Conservation (phyloP, 495 filamentous ascomycete species). For the Aspergillus biplanus region DNA sequence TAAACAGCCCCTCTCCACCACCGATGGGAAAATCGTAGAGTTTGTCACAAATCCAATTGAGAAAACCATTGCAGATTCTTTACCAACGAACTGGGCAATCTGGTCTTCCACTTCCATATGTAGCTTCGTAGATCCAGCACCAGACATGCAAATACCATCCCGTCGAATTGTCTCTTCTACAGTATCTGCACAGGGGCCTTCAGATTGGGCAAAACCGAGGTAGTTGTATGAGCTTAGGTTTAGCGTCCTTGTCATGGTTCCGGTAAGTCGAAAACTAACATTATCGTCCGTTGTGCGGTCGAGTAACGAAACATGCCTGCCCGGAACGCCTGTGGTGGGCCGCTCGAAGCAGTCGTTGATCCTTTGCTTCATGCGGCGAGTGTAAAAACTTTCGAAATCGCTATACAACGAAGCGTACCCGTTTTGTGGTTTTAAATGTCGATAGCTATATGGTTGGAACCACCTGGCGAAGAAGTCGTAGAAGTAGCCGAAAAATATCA, state of each 20-base stretch:
- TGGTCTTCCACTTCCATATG: constrained; percentile 79
- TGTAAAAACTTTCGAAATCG: constrained; percentile 94
- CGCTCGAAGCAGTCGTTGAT: constrained; percentile 90
- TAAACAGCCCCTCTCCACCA: constrained; percentile 82
- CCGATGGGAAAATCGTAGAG: constrained; percentile 76
- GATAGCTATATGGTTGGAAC: constrained; percentile 71
- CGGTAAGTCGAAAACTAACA: constrained; percentile 71
- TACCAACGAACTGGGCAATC: constrained; percentile 82
- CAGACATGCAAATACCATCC: constrained; percentile 72
- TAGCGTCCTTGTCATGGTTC: constrained; percentile 80
- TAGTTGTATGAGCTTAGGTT: constrained; percentile 97
- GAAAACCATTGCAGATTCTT: constrained; percentile 83
- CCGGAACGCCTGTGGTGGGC: constrained; percentile 85
- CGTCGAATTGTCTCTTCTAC: constrained; percentile 77
- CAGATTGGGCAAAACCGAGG: constrained; percentile 89
- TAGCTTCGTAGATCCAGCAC: constrained; percentile 75
- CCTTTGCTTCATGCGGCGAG: constrained; percentile 80
- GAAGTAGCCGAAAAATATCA: constrained; percentile 85
- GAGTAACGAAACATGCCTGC: constrained; percentile 79
- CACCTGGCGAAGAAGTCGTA: constrained; percentile 88
- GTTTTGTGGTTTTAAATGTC: constrained; percentile 69
- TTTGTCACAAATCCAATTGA: constrained; percentile 94
- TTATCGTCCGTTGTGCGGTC: constrained; percentile 82
- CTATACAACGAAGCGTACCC: constrained; percentile 88
- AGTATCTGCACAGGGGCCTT: constrained; percentile 85